These are phyloP conservation scores for Silybum marianum DNA, from an alignment of 129 eudicot species.

Conservation along the genomic window DNA sequence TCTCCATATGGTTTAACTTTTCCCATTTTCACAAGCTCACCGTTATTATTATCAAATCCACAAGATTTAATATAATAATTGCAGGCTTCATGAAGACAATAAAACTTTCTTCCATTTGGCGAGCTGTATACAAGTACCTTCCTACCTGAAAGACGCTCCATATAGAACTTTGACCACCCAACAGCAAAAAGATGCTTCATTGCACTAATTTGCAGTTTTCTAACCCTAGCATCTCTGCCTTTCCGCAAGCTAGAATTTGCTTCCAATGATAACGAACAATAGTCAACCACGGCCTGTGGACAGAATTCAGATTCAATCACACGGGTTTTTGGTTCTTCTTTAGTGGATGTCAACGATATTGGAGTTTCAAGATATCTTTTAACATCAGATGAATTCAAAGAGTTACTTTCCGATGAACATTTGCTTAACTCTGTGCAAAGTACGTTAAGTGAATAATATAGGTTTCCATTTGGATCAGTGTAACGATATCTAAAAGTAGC, in stretches of 20 bases:
- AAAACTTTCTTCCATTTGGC: constrained; percentile 38
- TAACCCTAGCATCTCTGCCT: background rate
- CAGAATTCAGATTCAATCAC: constrained; percentile 49
- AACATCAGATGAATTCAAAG: constrained; percentile 17
- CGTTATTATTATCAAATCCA: background rate
- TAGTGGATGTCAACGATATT: background rate
- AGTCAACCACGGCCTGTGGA: constrained; percentile 50
- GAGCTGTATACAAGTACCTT: constrained; percentile 42
- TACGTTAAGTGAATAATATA: constrained; percentile 39
- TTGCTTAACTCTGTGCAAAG: constrained; percentile 28
- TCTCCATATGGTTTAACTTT: background rate
- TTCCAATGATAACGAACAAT: constrained; percentile 9
- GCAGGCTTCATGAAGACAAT: constrained; percentile 48
- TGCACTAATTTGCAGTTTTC: constrained; percentile 34
- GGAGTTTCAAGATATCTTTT: constrained; percentile 7
- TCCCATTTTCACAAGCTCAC: constrained; percentile 9
- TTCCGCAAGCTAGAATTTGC: background rate
- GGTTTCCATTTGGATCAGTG: constrained; percentile 40
- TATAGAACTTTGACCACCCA: constrained; percentile 52
- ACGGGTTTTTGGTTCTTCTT: constrained; percentile 20
- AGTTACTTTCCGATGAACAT: background rate
- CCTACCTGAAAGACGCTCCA: background rate
- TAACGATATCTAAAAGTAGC: constrained; percentile 39
- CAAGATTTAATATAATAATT: constrained; percentile 16
- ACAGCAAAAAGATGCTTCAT: constrained; percentile 55